Percentiles rank a stretch among this genome's conserved stretches.
Evolutionary conservation across 257 asterid species (phyloP).

Genomic region (Echium plantagineum): DNA sequence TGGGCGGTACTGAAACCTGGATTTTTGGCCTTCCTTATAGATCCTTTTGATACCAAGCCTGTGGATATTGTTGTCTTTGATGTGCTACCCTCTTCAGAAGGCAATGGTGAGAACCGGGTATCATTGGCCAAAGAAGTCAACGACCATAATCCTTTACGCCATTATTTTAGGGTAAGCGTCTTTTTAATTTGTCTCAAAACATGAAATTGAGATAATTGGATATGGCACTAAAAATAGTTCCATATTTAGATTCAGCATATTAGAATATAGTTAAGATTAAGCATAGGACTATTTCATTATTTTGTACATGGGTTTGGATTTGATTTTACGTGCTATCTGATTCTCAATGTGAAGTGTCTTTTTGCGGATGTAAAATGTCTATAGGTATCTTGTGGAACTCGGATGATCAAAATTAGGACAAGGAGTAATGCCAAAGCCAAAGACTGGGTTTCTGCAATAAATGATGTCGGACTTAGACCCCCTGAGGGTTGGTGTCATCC

Average conservation of each 20-base stretch:
- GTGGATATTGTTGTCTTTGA: slow-evolving; percentile 86
- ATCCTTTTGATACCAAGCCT: slow-evolving; percentile 75
- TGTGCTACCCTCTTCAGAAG: slow-evolving; percentile 83
- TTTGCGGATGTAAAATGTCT: slow-evolving; percentile 11
- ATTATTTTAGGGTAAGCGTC: slow-evolving; percentile 74
- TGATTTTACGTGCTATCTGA: not conserved
- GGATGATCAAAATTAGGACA: slow-evolving; percentile 77
- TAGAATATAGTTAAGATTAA: no score
- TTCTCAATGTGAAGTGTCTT: not conserved
- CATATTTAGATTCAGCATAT: no score
- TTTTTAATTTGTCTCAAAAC: no score
- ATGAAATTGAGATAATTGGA: no score
- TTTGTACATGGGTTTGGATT: no score
- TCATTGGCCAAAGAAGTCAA: slow-evolving; percentile 82
- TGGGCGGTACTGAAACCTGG: slow-evolving; percentile 98
- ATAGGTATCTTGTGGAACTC: slow-evolving; percentile 86
- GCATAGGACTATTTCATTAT: no score
- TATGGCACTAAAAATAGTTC: no score
- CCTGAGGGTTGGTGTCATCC: slow-evolving; percentile 99
- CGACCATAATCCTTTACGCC: slow-evolving; percentile 87
- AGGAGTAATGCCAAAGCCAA: slow-evolving; percentile 61
- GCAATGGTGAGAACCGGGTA: slow-evolving; percentile 61
- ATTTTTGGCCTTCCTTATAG: slow-evolving; percentile 87
- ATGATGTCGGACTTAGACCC: slow-evolving; percentile 92
- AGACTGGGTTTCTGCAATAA: slow-evolving; percentile 95